Evolutionary conservation across 306 rosid genomes (phyloP), one percentile per base, ranked within the genome.

Genomic region (Cucurbita argyrosperma): DNA sequence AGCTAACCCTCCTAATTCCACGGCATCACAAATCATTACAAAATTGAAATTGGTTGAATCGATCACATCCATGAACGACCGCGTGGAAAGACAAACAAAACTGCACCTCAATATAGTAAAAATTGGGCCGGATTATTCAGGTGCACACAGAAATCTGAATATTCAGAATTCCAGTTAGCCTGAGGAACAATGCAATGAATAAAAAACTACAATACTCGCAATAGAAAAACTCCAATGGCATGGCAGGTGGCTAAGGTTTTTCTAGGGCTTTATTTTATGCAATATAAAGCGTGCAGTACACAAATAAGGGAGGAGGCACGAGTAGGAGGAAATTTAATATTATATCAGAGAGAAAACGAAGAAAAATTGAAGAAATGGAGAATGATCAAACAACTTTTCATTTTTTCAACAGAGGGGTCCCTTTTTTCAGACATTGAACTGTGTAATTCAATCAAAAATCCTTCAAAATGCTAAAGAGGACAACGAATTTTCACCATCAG

Each of bases 251-350:
- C 6, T 7, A 54, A 59, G 46, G 61, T 61, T 60, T 62, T 18
- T 15, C 81, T 82, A 88, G 88, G 92, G 86, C 77, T 83, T 78
- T 75, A 77, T 42, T 70, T 63, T 10, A 64, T 54, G 51, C 26
- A 35, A 54, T 6, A 46, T 53, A 59, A 42, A 39, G 30, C 75
- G 53, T 6, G 35, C 39, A 78, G 61, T 16, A 56, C 35, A 64
- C 16, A 18, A 10, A 18, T 4, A 42, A 64, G 52, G 19, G 40
- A 43, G 73, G 77, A 54, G 38, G 35, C 66, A 45, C 52, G 14
- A 26, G 11, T 1, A 0, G 8, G 14, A 26, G 14, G 58, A 21
- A 60, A 43, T 21, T 67, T 14, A 19, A 67, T 11, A 64, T 65
- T 12, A 61, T 15, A 43, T 56, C 42, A 37, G 14, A 61, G 12